phyloP scores from a whole-genome alignment of 2,329 filamentous ascomycete genomes.

The Stagonosporopsis cucurbitacearum region DNA sequence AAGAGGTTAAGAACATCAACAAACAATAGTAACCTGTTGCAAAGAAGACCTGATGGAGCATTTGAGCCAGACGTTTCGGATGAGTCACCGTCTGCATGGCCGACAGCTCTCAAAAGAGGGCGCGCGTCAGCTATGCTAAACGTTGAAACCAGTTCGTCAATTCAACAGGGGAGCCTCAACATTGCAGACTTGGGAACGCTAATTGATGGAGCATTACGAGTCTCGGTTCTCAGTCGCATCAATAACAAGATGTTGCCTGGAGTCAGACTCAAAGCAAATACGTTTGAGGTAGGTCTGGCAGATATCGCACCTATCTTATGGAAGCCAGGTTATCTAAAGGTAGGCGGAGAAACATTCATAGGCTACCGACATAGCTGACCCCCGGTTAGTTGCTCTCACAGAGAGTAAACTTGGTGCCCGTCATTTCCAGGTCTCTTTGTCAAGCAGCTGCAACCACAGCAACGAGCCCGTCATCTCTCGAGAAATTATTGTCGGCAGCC shows the following conservation, averaged over 20 bases:
- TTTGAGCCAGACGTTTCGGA: neutral
- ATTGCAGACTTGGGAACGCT: conserved; percentile 23
- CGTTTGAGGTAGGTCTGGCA: conserved; percentile 43
- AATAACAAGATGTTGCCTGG: conserved; percentile 29
- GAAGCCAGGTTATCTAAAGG: conserved; percentile 46
- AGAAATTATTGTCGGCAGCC: conserved; percentile 22
- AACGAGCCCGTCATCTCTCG: conserved; percentile 23
- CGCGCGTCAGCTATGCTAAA: neutral
- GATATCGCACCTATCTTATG: conserved; percentile 51
- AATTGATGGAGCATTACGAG: conserved; percentile 46
- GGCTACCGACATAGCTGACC: neutral
- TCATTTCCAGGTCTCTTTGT: conserved; percentile 45
- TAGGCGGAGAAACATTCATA: conserved; percentile 20
- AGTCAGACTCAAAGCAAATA: conserved; percentile 42
- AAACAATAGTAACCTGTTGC: neutral
- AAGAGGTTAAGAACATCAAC: conserved; percentile 21
- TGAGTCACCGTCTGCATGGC: neutral
- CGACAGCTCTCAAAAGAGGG: neutral
- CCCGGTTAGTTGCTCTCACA: conserved; percentile 36
- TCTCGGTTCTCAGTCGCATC: conserved; percentile 42
- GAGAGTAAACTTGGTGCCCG: conserved; percentile 48
- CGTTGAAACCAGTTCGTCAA: too few relatives aligned
- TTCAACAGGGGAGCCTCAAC: neutral
- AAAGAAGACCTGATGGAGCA: neutral
- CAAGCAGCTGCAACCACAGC: conserved; percentile 11